phyloP scores from a whole-genome alignment of 441 rosid genomes.

The Jatropha podagrica region DNA sequence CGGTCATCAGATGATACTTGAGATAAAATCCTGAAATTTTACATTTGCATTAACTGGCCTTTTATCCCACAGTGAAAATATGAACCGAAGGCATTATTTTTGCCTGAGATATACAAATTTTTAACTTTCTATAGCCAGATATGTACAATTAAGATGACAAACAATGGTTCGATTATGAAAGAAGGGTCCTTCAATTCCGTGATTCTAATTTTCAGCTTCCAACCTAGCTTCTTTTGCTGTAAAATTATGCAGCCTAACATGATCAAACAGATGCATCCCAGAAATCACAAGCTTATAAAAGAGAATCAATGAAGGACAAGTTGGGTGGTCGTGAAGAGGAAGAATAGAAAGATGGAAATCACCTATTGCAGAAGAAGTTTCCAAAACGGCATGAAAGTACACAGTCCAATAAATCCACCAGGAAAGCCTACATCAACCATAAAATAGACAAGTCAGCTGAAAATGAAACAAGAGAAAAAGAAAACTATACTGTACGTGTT shows the following conservation, averaged over 20 bases:
- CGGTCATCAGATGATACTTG: not conserved
- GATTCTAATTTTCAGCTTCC: not conserved
- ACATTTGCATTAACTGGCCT: not conserved
- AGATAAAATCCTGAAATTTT: not conserved
- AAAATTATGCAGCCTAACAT: not conserved
- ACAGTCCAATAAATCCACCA: conserved; percentile 88
- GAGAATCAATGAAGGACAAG: conserved; percentile 1
- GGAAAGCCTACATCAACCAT: conserved; percentile 65
- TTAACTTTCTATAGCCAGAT: not conserved
- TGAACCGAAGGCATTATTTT: not conserved
- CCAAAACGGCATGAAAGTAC: conserved; percentile 96
- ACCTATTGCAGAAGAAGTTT: conserved; percentile 96
- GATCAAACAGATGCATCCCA: conserved; percentile 10
- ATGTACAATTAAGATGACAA: not conserved
- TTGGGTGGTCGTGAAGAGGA: not conserved
- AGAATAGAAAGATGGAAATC: conserved; percentile 16
- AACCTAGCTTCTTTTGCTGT: not conserved
- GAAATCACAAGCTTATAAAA: not conserved
- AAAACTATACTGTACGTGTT: conserved; percentile 8
- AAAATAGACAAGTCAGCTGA: conserved; percentile 15
- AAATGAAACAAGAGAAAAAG: conserved; percentile 8
- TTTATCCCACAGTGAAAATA: not conserved
- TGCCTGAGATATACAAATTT: not conserved
- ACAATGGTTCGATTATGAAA: not conserved
- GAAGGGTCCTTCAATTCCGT: not conserved